Evolutionary conservation across 768 basidiomycete species (phyloP), one percentile per base, ranked within the genome.

Genomic region (Botryobasidium botryosum): DNA sequence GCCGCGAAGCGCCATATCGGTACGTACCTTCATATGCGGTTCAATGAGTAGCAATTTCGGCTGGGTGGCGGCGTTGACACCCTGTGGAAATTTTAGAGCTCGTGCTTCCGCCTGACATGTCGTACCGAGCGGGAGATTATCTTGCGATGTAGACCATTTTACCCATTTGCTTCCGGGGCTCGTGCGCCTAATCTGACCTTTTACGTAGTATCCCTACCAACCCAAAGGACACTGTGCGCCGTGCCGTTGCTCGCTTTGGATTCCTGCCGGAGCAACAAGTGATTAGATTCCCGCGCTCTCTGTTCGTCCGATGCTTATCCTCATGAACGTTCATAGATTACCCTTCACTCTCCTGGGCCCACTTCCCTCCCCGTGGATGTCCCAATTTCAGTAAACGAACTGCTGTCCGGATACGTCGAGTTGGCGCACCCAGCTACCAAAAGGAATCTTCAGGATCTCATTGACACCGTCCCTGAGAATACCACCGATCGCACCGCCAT

Each of bases 391-490:
- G 50, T 68, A 8, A 54, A 55, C 15, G 56, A 60, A 18, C 51
- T 71, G 3, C 55, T 71, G 12, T 56, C 59, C 3, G 67, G 66
- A 3, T 71, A 68, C 45, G 59, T 71, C 33, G 69, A 71, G 47
- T 56, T 71, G 8, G 64, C 64, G 1, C 69, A 71, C 51, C 66
- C 68, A 0, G 68, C 65, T 2, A 68, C 68, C 6, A 57, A 62
- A 5, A 56, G 62, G 15, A 64, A 70, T 49, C 53, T 70, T 17
- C 60, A 60, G 17, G 51, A 51, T 20, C 52, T 70, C 37, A 37
- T 55, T 6, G 49, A 59, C 2, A 49, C 50, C 6, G 51, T 60
- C 8, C 56, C 55, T 10, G 51, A 55, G 0, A 59, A 55, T 0
- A 36, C 35, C 15, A 15, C 50, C 0, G 61, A 62, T n/a, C 48